These are phyloP conservation scores for Calophaca sinica DNA, from an alignment of 306 rosid species.

Conservation along the genomic window DNA sequence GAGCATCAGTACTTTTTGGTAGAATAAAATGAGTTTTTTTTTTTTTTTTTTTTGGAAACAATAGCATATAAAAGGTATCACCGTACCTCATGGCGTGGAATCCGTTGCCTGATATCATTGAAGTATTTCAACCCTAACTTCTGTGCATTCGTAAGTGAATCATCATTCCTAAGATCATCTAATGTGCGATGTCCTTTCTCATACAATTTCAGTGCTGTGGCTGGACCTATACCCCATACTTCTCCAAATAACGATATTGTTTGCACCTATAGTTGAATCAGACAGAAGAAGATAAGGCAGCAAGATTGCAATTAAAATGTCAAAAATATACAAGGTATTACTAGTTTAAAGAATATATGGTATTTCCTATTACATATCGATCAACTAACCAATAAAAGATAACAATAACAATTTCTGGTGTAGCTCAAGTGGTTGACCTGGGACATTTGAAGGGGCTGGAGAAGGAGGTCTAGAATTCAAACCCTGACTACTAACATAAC, in stretches of 20 bases:
- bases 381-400: constrained; percentile 18
- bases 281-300: background rate
- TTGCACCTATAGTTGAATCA: constrained; percentile 60
- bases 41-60: constrained; percentile 15
- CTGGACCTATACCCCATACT: constrained; percentile 97
- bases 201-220: constrained; percentile 84
- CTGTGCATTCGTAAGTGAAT: constrained; percentile 77
- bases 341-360: constrained; percentile 13
- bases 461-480: too few species aligned
- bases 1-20: constrained; percentile 9
- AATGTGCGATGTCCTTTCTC: constrained; percentile 87
- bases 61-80: background rate
- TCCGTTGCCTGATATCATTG: constrained; percentile 83
- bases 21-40: background rate
- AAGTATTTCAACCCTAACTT: constrained; percentile 89
- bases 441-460: too few species aligned
- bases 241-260: constrained; percentile 91
- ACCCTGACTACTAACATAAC: too few species aligned
- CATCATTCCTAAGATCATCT: constrained; percentile 76
- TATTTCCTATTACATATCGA: constrained; percentile 16
- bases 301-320: constrained; percentile 29
- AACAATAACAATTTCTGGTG: too few species aligned
- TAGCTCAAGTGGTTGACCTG: too few species aligned
- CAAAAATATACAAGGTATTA: background rate
- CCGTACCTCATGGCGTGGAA: constrained; percentile 84